Conservation (phyloP, 768 basidiomycete species). For the Tulasnella sp. region DNA sequence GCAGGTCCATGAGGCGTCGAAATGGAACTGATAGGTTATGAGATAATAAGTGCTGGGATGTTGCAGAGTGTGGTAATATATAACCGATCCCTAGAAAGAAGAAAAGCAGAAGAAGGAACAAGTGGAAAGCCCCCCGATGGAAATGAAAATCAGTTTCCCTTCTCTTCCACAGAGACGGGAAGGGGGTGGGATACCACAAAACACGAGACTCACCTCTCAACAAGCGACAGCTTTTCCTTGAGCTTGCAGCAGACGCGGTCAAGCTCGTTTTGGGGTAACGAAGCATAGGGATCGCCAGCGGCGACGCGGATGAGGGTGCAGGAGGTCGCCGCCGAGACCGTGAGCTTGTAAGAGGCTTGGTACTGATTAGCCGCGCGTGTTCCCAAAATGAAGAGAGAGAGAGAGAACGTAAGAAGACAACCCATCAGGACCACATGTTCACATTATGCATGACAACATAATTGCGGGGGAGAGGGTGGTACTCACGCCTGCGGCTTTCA, state of each 20-base stretch:
- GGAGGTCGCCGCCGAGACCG: conserved; percentile 8
- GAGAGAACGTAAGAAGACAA: background rate
- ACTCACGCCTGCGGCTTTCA: conserved; percentile 51
- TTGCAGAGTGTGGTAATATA: conserved; percentile 15
- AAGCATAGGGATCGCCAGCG: conserved; percentile 5
- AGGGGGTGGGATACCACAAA: background rate
- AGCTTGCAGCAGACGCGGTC: conserved; percentile 6
- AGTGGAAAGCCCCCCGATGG: background rate
- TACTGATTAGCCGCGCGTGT: conserved; percentile 4
- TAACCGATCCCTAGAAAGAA: background rate
- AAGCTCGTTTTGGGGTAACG: conserved; percentile 3
- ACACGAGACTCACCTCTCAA: background rate
- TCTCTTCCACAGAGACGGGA: background rate
- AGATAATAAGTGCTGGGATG: conserved; percentile 17
- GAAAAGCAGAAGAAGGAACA: background rate
- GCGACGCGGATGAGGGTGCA: conserved; percentile 10
- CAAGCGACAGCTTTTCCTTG: conserved; percentile 7
- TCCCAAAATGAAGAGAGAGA: background rate
- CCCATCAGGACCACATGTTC: background rate
- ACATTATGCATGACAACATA: background rate
- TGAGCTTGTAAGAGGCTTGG: conserved; percentile 7
- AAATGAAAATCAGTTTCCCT: background rate
- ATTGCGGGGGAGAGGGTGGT: background rate
- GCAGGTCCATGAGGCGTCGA: background rate
- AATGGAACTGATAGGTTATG: conserved; percentile 5